Conservation (phyloP, 129 eudicot species). For the Erigeron canadensis region DNA sequence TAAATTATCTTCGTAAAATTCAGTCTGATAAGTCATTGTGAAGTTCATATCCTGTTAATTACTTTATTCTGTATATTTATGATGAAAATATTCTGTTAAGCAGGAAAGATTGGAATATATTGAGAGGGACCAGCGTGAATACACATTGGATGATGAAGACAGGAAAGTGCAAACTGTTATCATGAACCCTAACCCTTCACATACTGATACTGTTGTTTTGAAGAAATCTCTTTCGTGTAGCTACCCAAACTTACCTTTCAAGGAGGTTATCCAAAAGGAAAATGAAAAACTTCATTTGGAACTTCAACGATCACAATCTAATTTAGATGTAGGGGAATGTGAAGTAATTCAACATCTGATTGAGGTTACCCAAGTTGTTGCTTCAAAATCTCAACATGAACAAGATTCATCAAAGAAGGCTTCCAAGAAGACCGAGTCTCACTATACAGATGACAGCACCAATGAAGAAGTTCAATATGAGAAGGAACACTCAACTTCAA, state of each 20-base stretch:
- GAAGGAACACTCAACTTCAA: slow-evolving; percentile 45
- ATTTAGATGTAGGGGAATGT: slow-evolving; percentile 79
- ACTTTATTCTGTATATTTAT: too few species aligned
- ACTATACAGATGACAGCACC: slow-evolving; percentile 38
- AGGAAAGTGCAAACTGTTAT: slow-evolving; percentile 80
- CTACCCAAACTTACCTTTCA: slow-evolving; percentile 79
- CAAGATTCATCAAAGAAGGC: slow-evolving; percentile 50
- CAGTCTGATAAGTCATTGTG: too few species aligned
- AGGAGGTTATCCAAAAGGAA: slow-evolving; percentile 70
- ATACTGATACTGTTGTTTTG: slow-evolving; percentile 53
- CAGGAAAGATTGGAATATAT: slow-evolving; percentile 86
- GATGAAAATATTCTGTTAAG: neutral
- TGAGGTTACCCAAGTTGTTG: slow-evolving; percentile 80
- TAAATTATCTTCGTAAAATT: too few species aligned
- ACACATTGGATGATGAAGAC: slow-evolving; percentile 92
- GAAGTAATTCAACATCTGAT: slow-evolving; percentile 90
- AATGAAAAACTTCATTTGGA: slow-evolving; percentile 85
- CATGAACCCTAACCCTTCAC: slow-evolving; percentile 75
- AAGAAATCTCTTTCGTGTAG: slow-evolving; percentile 91
- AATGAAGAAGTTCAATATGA: slow-evolving; percentile 42
- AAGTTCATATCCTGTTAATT: too few species aligned
- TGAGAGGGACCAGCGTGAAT: slow-evolving; percentile 79
- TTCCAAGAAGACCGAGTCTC: slow-evolving; percentile 42
- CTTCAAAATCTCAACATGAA: slow-evolving; percentile 50
- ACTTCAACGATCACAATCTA: slow-evolving; percentile 83